Evolutionary conservation across 306 rosid species (phyloP), one percentile per base, ranked within the genome.

Genomic region (Urtica urens): DNA sequence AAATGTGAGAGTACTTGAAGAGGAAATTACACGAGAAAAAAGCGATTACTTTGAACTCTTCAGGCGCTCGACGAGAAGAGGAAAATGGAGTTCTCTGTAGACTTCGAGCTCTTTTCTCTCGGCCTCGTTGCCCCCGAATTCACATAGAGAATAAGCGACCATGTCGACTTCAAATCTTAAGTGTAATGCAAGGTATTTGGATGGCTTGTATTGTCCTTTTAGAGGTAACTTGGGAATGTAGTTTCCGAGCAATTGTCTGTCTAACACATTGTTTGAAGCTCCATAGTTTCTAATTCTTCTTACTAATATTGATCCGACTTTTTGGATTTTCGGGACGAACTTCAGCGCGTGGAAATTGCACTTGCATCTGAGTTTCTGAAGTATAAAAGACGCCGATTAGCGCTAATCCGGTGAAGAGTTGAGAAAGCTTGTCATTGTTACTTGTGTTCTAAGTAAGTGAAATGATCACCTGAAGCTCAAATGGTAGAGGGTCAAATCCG

Each of bases 101-200:
- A 82, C 73, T 74, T 79, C 74, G 50, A 90, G 95, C 49, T 90
- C 87, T 43, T 57, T 77, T 68, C 57, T 72, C 77, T 90, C 95
- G 6, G 49, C 73, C 69, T 67, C 74, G 14, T 87, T 94, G 43
- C 99, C 94, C 50, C 97, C 99, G 52, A 90, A 84, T 29, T 90
- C 94, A 57, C 99, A 90, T 2, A 81, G 62, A 39, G 97, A 90
- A 69, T 90, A 90, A 13, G 94, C 87, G 38, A 85, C 94, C 97
- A 90, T 84, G 47, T 90, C 97, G 61, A 79, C 71, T 78, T 90
- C 97, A 58, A 84, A 90, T 56, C 97, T 77, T 46, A 90, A 69
- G 73, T 90, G 97, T 58, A 90, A 72, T 51, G 97, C 97, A 30
- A 90, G 95, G 62, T 77, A 90, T 59, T 74, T 84, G 18, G 58